Conservation (phyloP, 352 stramenopile genomes). For the Saprolegnia parasitica region DNA sequence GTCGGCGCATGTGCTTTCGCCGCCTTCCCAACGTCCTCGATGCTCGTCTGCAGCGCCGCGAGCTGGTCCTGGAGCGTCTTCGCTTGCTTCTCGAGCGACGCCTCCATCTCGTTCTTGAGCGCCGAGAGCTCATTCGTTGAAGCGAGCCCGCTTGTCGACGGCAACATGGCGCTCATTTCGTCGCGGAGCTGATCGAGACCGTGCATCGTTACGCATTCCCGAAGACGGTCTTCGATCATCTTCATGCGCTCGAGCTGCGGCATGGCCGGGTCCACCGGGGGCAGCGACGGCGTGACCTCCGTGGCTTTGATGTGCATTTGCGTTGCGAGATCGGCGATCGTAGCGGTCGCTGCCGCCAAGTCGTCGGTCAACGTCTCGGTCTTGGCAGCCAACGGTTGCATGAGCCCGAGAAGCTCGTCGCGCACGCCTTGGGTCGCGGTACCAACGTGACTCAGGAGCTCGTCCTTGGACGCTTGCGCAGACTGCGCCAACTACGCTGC, state of each 20-base stretch:
- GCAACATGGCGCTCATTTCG: not conserved
- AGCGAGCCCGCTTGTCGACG: not conserved
- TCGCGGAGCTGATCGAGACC: slow-evolving; percentile 6
- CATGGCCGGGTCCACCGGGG: not conserved
- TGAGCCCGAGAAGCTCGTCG: slow-evolving; percentile 22
- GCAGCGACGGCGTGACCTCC: not conserved
- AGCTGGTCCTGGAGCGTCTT: slow-evolving; percentile 46
- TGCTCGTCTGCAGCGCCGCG: slow-evolving; percentile 38
- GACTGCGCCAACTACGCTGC: not conserved
- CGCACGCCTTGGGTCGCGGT: slow-evolving; percentile 7
- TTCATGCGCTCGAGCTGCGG: not conserved
- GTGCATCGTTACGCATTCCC: not conserved
- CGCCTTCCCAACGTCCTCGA: slow-evolving; percentile 32
- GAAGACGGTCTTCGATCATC: slow-evolving; percentile 3
- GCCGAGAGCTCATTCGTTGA: not conserved
- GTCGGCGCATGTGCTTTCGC: not conserved
- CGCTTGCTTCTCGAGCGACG: slow-evolving; percentile 14
- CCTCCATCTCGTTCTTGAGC: slow-evolving; percentile 10
- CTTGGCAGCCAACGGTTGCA: slow-evolving; percentile 19
- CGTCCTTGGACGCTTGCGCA: not conserved
- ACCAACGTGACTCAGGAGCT: slow-evolving; percentile 3
- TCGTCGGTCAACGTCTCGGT: not conserved
- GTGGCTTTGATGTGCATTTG: not conserved
- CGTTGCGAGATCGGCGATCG: not conserved
- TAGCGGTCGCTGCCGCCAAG: not conserved